phyloP scores from a whole-genome alignment of 2,329 filamentous ascomycete species.

The Myotisia sp. region DNA sequence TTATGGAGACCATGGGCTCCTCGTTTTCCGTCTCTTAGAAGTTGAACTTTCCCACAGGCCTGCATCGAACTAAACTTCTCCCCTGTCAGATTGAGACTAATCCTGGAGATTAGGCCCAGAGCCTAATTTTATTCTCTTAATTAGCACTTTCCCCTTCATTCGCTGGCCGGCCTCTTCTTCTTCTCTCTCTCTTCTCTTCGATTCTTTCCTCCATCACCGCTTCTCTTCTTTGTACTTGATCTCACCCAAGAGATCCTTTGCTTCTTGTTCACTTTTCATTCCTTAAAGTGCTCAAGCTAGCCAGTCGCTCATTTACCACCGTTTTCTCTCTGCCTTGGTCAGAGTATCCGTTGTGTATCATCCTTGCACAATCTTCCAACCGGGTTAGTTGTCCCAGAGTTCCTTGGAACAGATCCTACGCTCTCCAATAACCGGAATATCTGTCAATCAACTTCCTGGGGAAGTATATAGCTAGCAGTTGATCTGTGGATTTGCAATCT shows the following conservation, averaged over 20 bases:
- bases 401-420: too few species aligned
- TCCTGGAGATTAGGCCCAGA: too few species aligned
- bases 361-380: neutral
- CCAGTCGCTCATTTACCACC: slow-evolving; percentile 11
- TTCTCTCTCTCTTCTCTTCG: neutral
- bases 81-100: too few species aligned
- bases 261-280: slow-evolving; percentile 15
- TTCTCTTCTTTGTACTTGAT: neutral
- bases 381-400: too few species aligned
- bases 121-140: too few species aligned
- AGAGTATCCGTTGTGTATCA: slow-evolving; percentile 1
- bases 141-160: too few species aligned
- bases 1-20: too few species aligned
- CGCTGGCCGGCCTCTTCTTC: neutral
- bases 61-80: too few species aligned
- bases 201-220: neutral
- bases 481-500: slow-evolving; percentile 24
- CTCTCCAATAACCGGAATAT: too few species aligned
- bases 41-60: too few species aligned
- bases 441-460: slow-evolving; percentile 23
- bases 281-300: slow-evolving; percentile 14
- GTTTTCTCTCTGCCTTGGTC: slow-evolving; percentile 18
- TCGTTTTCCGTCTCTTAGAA: too few species aligned
- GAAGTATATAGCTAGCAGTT: slow-evolving; percentile 22
- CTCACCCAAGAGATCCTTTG: slow-evolving; percentile 10